phyloP scores from a whole-genome alignment of 2,329 filamentous ascomycete species.

The Didymellaceae sp. region DNA sequence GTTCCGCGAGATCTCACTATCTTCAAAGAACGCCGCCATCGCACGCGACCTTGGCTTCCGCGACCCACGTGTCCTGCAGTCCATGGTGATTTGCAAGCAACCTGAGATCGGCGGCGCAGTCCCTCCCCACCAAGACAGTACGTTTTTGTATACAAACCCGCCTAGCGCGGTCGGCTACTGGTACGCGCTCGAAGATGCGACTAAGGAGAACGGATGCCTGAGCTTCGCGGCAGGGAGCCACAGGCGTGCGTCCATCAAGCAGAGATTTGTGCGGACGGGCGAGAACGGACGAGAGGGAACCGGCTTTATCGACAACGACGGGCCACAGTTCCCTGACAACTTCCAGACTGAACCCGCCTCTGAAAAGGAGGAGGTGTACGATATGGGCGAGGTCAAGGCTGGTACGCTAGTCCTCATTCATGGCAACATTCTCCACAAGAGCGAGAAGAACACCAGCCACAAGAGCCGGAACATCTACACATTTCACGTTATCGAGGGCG shows the following conservation, averaged over 20 bases:
- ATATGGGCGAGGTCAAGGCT: slow-evolving; percentile 85
- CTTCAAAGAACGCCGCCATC: slow-evolving; percentile 65
- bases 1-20: slow-evolving; percentile 61
- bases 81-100: slow-evolving; percentile 99
- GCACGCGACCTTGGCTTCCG: slow-evolving; percentile 74
- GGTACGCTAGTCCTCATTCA: slow-evolving; percentile 93
- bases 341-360: slow-evolving; percentile 51
- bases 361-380: slow-evolving; percentile 65
- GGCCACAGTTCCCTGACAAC: slow-evolving; percentile 64
- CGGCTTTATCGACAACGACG: slow-evolving; percentile 67
- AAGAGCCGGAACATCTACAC: slow-evolving; percentile 96
- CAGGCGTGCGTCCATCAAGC: slow-evolving; percentile 70
- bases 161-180: slow-evolving; percentile 94
- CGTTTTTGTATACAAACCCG: slow-evolving; percentile 88
- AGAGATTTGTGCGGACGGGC: slow-evolving; percentile 74
- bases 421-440: slow-evolving; percentile 94
- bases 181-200: slow-evolving; percentile 95
- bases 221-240: slow-evolving; percentile 87
- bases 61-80: slow-evolving; percentile 83
- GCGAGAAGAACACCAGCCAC: slow-evolving; percentile 84
- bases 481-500: slow-evolving; percentile 93
- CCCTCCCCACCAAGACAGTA: slow-evolving; percentile 88
- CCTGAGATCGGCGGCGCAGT: slow-evolving; percentile 94
- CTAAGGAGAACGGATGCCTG: slow-evolving; percentile 83
- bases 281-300: slow-evolving; percentile 46